Conservation (phyloP, 1,284 basidiomycete genomes). For the Volvariella volvacea region DNA sequence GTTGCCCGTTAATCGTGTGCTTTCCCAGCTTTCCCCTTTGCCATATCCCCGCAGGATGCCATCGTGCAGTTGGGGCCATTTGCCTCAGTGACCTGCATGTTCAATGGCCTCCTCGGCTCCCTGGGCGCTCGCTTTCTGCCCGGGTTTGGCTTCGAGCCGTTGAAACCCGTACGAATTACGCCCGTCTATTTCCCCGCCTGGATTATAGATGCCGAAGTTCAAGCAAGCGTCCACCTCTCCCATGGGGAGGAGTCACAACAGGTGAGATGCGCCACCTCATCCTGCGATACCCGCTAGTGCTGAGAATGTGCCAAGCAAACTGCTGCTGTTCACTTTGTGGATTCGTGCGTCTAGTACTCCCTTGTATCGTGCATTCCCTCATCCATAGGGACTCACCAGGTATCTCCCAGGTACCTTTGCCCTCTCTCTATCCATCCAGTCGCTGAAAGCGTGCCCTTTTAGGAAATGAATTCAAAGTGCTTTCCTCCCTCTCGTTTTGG, state of each 20-base stretch:
- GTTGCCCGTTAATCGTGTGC: neutral
- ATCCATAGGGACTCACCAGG: slow-evolving; percentile 16
- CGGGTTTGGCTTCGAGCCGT: slow-evolving; percentile 18
- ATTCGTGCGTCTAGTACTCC: slow-evolving; percentile 15
- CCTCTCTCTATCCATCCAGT: neutral
- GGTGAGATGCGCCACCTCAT: slow-evolving; percentile 13
- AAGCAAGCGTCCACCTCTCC: slow-evolving; percentile 20
- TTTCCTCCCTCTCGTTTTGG: slow-evolving; percentile 27
- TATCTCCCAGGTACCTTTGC: slow-evolving; percentile 31
- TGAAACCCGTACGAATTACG: slow-evolving; percentile 24
- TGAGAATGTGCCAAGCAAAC: slow-evolving; percentile 12
- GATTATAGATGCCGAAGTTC: slow-evolving; percentile 49
- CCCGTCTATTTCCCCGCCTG: slow-evolving; percentile 58
- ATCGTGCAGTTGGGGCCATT: slow-evolving; percentile 19
- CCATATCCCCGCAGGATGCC: slow-evolving; percentile 22
- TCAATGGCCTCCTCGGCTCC: slow-evolving; percentile 16
- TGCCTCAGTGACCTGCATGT: slow-evolving; percentile 16
- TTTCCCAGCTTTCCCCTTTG: slow-evolving; percentile 26
- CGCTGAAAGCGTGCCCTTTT: neutral
- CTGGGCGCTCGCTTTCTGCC: slow-evolving; percentile 20
- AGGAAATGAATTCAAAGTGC: slow-evolving; percentile 29
- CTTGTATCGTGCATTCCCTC: slow-evolving; percentile 1
- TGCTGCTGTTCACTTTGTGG: slow-evolving; percentile 13
- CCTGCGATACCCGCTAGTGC: neutral
- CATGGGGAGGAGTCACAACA: slow-evolving; percentile 10